These are phyloP conservation scores for Houttuynia cordata DNA, from an alignment of 164 flowering plant species.

Conservation along the genomic window DNA sequence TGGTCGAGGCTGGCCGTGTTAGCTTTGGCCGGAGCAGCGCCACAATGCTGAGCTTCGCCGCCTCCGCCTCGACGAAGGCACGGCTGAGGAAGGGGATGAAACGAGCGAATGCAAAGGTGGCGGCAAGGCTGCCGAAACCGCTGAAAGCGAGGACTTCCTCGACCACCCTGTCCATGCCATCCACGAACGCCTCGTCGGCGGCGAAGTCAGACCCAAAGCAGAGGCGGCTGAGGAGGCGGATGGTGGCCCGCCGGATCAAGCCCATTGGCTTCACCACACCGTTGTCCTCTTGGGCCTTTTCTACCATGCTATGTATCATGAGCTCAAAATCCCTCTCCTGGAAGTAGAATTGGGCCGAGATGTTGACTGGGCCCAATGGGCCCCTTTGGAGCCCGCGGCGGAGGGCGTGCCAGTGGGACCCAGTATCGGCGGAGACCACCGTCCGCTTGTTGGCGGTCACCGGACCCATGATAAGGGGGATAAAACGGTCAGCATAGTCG, in stretches of 20 bases:
- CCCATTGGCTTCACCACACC: too few relatives aligned
- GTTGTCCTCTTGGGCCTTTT: constrained; percentile 5
- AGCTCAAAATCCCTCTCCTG: constrained; percentile 7
- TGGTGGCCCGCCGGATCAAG: neutral
- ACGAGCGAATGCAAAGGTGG: neutral
- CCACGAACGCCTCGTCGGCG: constrained; percentile 2
- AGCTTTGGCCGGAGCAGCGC: neutral
- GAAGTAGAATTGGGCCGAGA: constrained; percentile 4
- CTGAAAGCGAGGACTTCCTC: constrained; percentile 5
- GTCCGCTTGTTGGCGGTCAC: constrained; percentile 7
- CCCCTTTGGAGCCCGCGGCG: constrained; percentile 8
- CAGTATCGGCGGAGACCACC: constrained; percentile 1
- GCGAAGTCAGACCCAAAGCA: constrained; percentile 5
- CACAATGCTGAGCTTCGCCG: constrained; percentile 4
- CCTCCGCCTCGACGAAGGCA: constrained; percentile 1
- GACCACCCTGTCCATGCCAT: constrained; percentile 2
- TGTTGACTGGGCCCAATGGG: too few relatives aligned
- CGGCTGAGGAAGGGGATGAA: constrained; percentile 8
- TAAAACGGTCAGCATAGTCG: neutral
- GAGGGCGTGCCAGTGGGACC: constrained; percentile 7
- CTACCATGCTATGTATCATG: neutral
- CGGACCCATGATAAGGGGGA: neutral
- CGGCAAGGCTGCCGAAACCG: constrained; percentile 1
- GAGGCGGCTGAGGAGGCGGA: constrained; percentile 2
- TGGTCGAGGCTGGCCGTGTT: neutral